Base-by-base conservation (phyloP, 352 stramenopile species). In the Phytophthora pini region DNA sequence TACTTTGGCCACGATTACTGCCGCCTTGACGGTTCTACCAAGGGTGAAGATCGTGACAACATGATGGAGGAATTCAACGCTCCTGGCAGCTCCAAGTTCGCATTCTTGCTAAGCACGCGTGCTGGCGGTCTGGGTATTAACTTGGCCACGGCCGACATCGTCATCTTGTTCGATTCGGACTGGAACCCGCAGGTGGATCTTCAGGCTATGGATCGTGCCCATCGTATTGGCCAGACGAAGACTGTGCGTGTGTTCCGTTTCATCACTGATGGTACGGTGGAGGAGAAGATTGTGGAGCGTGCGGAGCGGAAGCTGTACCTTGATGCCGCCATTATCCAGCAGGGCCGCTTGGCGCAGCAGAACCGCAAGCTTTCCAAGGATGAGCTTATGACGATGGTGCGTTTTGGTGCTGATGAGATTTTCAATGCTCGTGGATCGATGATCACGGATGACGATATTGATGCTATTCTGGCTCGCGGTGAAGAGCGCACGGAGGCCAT, bases 111-210 rank as follows among this genome's bases (percentile, higher is more conserved):
- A 44, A 98, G 92, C 52, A 99, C 98, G 15, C 88, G 96, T 20
- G 96, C 94, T 24, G 98, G 97, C 61, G 97, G 97, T 40, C 77
- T 99, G 11, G 97, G 97, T 54, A 99, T 99, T 76, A 99, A 99
- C 81, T 87, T 99, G n/a, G 92, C 98, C 27, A 99, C 97, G 5
- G 98, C 98, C 13, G 98, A 99, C 79, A 98, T 98, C 52, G 98
- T 99, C 17, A 99, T 99, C 54, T 71, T 99, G 5, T 99, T 97
- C 67, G 97, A 99, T 72, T 97, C 83, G 50, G 97, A 99, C 75
- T 99, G 97, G 97, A 99, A 99, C 83, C 97, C 97, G 17, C 97
- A 99, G 73, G 94, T 96, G 52, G 97, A 99, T 91, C 76, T 99
- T 5, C 98, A 99, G 77, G 98, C 98, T 3, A 99, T 99, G 95